phyloP scores from a whole-genome alignment of 2,329 filamentous ascomycete species.

The Exophiala lecanii-corni region DNA sequence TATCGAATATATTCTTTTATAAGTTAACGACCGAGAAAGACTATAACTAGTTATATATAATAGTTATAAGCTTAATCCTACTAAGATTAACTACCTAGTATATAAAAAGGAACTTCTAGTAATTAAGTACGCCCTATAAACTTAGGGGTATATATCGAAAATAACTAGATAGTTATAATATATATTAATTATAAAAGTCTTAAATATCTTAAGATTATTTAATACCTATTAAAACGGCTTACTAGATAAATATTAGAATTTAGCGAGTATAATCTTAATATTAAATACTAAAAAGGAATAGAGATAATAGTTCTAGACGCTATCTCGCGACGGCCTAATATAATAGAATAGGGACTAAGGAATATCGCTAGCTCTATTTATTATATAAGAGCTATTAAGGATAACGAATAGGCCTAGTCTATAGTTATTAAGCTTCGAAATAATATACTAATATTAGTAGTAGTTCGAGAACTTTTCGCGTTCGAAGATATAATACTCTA shows the following conservation, averaged over 20 bases:
- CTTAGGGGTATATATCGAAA: conserved; percentile 1
- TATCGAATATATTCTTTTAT: background rate
- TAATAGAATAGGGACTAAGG: background rate
- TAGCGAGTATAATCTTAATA: background rate
- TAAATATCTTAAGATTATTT: background rate
- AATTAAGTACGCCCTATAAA: conserved; percentile 1
- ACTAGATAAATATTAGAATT: background rate
- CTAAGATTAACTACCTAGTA: background rate
- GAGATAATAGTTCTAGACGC: background rate
- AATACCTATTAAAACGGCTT: background rate
- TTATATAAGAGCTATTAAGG: background rate
- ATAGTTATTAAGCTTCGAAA: background rate
- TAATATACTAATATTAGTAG: background rate
- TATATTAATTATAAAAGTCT: background rate
- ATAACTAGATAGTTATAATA: conserved; percentile 1
- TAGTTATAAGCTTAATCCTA: background rate
- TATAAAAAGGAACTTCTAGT: conserved; percentile 1
- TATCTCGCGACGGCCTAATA: background rate
- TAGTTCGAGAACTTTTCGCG: background rate
- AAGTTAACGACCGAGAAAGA: background rate
- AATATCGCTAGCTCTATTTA: background rate
- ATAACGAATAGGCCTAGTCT: background rate
- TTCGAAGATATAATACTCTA: background rate
- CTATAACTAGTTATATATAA: background rate
- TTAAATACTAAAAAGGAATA: background rate